phyloP scores from a whole-genome alignment of 1,284 basidiomycete species.

The Athelia psychrophila region DNA sequence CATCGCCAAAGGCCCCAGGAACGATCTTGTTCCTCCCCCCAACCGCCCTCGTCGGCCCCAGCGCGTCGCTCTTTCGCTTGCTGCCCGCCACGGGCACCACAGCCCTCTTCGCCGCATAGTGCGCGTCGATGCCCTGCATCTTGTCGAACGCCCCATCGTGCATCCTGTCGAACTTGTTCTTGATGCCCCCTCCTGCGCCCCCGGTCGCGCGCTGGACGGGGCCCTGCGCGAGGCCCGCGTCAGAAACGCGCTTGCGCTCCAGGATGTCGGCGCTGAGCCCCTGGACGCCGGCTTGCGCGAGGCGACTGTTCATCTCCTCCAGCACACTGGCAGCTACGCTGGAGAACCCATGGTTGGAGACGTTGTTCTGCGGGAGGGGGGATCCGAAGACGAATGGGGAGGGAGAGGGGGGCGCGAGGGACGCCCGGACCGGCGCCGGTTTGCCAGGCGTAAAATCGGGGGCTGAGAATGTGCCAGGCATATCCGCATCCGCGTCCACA shows the following conservation, averaged over 20 bases:
- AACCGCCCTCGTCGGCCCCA: slow-evolving; percentile 34
- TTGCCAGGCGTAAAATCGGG: slow-evolving; percentile 7
- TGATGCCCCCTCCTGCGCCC: slow-evolving; percentile 20
- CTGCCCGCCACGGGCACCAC: slow-evolving; percentile 16
- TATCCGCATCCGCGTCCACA: slow-evolving; percentile 8
- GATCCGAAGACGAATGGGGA: slow-evolving; percentile 73
- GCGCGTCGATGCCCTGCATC: slow-evolving; percentile 74
- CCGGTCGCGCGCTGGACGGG: slow-evolving; percentile 6
- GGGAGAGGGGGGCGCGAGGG: slow-evolving; percentile 15
- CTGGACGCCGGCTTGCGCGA: slow-evolving; percentile 47
- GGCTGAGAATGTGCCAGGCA: slow-evolving; percentile 30
- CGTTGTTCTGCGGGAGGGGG: slow-evolving; percentile 54
- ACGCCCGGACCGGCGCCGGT: slow-evolving; percentile 4
- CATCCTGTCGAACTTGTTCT: slow-evolving; percentile 51
- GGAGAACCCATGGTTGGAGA: slow-evolving; percentile 61
- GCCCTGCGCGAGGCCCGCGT: slow-evolving; percentile 1
- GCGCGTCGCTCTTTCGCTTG: slow-evolving; percentile 40
- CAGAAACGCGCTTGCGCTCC: slow-evolving; percentile 11
- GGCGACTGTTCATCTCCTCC: slow-evolving; percentile 74
- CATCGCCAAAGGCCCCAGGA: slow-evolving; percentile 55
- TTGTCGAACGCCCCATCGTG: slow-evolving; percentile 65
- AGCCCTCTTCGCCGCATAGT: slow-evolving; percentile 51
- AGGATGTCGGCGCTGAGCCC: slow-evolving; percentile 41
- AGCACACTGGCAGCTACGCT: slow-evolving; percentile 61
- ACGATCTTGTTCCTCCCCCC: slow-evolving; percentile 43